These are phyloP conservation scores for Metarhizium rileyi DNA, from an alignment of 2,329 filamentous ascomycete species.

Conservation along the genomic window DNA sequence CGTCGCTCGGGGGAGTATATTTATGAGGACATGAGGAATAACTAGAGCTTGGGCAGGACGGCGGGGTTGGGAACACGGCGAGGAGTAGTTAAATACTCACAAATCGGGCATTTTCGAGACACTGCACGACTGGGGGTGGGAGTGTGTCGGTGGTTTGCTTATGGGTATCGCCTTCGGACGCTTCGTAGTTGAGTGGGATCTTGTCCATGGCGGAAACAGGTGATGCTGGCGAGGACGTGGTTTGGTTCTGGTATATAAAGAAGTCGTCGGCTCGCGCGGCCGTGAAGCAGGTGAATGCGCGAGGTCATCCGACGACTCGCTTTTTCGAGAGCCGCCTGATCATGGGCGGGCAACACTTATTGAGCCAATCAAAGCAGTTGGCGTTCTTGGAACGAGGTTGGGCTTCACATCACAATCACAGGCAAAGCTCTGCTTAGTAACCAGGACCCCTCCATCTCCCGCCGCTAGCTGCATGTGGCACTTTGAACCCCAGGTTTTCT, in stretches of 20 bases:
- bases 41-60: neutral
- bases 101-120: conserved; percentile 89
- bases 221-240: neutral
- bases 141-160: conserved; percentile 60
- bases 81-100: conserved; percentile 40
- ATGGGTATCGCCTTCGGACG: conserved; percentile 63
- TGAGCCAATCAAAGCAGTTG: no score
- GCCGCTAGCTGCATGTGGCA: no score
- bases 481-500: neutral
- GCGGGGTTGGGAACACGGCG: neutral
- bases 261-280: conserved; percentile 1
- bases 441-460: no score
- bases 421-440: neutral
- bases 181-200: conserved; percentile 64
- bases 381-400: no score
- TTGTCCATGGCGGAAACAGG: conserved; percentile 39
- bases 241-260: neutral
- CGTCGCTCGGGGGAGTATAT: neutral
- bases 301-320: neutral
- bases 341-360: no score
- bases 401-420: neutral
- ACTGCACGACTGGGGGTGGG: conserved; percentile 78
- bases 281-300: neutral
- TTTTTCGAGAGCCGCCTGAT: no score
- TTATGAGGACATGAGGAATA: neutral